Evolutionary conservation across 352 stramenopile species (phyloP).

Genomic region (Globisporangium carolinianum): DNA sequence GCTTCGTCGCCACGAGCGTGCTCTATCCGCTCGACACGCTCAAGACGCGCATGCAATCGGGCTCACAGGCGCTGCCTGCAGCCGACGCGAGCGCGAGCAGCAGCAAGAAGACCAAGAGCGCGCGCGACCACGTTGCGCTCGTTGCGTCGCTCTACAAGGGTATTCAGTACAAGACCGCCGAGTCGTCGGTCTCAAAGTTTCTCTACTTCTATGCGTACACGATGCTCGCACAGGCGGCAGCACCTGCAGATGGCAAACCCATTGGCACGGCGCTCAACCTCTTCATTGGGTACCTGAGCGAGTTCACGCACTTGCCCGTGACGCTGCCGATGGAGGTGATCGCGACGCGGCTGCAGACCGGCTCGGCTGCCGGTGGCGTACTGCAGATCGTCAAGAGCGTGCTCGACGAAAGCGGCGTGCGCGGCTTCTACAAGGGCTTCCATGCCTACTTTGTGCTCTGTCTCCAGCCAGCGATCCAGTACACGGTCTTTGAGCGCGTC

Average conservation of each 20-base stretch:
- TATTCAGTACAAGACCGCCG: conserved; percentile 79
- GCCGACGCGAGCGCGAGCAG: conserved; percentile 18
- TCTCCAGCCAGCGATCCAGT: conserved; percentile 96
- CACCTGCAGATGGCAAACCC: conserved; percentile 47
- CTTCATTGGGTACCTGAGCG: conserved; percentile 76
- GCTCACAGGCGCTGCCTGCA: conserved; percentile 40
- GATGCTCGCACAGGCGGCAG: conserved; percentile 57
- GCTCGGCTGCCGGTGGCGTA: conserved; percentile 36
- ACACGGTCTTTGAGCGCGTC: conserved; percentile 94
- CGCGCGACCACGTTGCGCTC: conserved; percentile 28
- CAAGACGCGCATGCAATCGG: conserved; percentile 86
- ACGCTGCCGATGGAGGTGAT: conserved; percentile 88
- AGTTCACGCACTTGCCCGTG: conserved; percentile 69
- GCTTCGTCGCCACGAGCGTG: conserved; percentile 68
- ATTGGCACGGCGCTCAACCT: conserved; percentile 66
- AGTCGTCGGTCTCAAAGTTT: conserved; percentile 85
- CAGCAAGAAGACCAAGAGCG: conserved; percentile 13
- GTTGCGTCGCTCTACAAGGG: conserved; percentile 72
- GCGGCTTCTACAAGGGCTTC: conserved; percentile 84
- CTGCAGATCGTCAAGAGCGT: conserved; percentile 57
- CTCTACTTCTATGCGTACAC: conserved; percentile 90
- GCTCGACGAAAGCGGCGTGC: conserved; percentile 56
- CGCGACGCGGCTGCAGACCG: conserved; percentile 80
- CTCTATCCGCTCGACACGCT: conserved; percentile 84
- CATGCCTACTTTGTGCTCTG: conserved; percentile 93